A percentile compares a stretch with the other conserved stretches of the same genome.
Conservation (phyloP, 176 grass and related monocot species). For the Puccinellia tenuiflora region DNA sequence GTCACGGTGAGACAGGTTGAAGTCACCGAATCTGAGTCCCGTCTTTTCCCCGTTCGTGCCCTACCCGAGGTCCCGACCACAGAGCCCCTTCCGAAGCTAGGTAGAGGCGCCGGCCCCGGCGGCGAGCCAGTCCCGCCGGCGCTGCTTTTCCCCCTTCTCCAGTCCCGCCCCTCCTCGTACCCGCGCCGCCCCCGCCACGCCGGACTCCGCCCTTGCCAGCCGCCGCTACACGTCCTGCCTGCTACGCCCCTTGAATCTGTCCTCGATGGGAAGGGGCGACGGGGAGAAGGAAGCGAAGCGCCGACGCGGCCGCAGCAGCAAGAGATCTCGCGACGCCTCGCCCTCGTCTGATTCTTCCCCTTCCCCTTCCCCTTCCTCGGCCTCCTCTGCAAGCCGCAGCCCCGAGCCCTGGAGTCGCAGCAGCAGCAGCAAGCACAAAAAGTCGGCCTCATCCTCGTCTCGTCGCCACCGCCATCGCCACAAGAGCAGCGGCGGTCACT, state of each 20-base stretch:
- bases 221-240: too few species aligned
- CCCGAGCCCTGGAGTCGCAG: constrained; percentile 28
- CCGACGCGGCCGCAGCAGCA: constrained; percentile 33
- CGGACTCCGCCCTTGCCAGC: too few species aligned
- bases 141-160: too few species aligned
- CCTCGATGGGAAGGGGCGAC: constrained; percentile 16
- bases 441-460: constrained; percentile 23
- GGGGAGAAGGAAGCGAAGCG: constrained; percentile 25
- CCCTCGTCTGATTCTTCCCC: background rate
- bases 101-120: too few species aligned
- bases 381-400: constrained; percentile 39
- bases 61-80: too few species aligned
- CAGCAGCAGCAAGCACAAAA: constrained; percentile 38
- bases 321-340: constrained; percentile 28
- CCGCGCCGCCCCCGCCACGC: too few species aligned
- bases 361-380: constrained; percentile 19
- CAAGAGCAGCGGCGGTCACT: constrained; percentile 33
- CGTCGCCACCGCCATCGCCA: constrained; percentile 23
- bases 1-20: too few species aligned
- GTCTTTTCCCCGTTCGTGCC: too few species aligned
- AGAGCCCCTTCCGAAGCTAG: too few species aligned
- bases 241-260: background rate
- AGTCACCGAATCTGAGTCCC: too few species aligned
- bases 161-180: too few species aligned
- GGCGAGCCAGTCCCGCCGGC: too few species aligned